These are phyloP conservation scores for Clavispora asparagi DNA, from an alignment of 805 yeast species.

Conservation along the genomic window DNA sequence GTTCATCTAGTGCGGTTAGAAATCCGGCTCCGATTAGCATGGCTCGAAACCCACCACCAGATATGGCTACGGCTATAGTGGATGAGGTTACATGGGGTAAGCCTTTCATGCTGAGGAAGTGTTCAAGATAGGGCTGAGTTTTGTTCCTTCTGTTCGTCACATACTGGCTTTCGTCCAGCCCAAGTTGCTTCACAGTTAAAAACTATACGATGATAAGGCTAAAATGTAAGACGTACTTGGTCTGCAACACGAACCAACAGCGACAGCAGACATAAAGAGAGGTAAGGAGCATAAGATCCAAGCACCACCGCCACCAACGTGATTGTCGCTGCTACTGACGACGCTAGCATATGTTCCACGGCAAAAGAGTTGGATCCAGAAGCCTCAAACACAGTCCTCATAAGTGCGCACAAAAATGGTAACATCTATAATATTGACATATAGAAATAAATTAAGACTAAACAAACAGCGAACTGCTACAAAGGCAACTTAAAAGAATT, in stretches of 20 bases:
- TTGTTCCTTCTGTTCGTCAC: background rate
- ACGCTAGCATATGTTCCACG: background rate
- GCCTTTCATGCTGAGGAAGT: background rate
- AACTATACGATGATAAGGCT: background rate
- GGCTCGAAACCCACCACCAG: constrained; percentile 56
- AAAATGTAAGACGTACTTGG: constrained; percentile 10
- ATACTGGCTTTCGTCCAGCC: background rate
- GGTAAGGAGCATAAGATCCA: constrained; percentile 8
- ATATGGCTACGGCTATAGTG: constrained; percentile 37
- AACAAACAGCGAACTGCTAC: constrained; percentile 8
- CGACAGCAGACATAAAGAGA: constrained; percentile 4
- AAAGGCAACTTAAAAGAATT: constrained; percentile 5
- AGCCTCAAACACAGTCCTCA: background rate
- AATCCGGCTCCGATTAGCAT: constrained; percentile 58
- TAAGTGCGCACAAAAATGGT: background rate
- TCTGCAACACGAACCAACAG: constrained; percentile 7
- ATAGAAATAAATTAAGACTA: constrained; percentile 15
- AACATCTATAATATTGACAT: constrained; percentile 17
- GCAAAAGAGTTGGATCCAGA: background rate
- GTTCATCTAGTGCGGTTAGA: constrained; percentile 44
- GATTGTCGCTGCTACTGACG: background rate
- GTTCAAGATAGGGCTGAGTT: background rate
- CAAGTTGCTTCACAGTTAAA: background rate
- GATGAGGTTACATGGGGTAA: constrained; percentile 4
- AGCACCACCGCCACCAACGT: background rate